Conservation (phyloP, 805 yeast genomes). For the Candida endomychidarum region DNA sequence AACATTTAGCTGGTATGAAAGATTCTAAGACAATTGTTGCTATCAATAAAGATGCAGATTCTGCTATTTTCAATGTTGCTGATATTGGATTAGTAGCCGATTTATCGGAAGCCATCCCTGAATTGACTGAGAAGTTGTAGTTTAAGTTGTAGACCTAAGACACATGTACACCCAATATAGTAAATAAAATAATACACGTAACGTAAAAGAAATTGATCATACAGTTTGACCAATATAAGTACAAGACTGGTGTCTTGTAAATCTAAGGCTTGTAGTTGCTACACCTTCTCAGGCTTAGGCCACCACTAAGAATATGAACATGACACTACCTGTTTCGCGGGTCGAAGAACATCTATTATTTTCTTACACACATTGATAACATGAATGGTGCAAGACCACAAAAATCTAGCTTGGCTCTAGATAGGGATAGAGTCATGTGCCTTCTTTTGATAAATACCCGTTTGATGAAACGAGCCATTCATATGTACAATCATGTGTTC, state of each 20-base stretch:
- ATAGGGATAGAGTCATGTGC: slow-evolving; percentile 43
- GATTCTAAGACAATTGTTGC: slow-evolving; percentile 93
- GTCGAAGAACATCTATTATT: background rate
- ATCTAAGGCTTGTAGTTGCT: no score
- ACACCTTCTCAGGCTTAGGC: no score
- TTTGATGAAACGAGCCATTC: slow-evolving; percentile 41
- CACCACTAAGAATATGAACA: no score
- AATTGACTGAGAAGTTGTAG: slow-evolving; percentile 74
- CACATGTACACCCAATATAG: no score
- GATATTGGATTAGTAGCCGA: slow-evolving; percentile 91
- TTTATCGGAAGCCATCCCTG: slow-evolving; percentile 83
- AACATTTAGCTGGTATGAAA: slow-evolving; percentile 98
- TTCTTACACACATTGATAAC: no score
- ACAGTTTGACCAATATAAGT: no score
- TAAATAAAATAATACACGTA: no score
- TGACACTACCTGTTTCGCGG: slow-evolving; percentile 2
- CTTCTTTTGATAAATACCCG: slow-evolving; percentile 42
- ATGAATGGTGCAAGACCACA: slow-evolving; percentile 4
- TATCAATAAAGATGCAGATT: slow-evolving; percentile 90
- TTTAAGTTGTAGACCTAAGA: no score
- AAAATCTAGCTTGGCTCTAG: slow-evolving; percentile 10
- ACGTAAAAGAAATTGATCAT: no score
- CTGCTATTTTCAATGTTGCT: slow-evolving; percentile 89
- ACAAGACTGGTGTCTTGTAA: no score
- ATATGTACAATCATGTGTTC: slow-evolving; percentile 33